Base-by-base conservation (phyloP, 345 rosid species). In the Clausena lansium region DNA sequence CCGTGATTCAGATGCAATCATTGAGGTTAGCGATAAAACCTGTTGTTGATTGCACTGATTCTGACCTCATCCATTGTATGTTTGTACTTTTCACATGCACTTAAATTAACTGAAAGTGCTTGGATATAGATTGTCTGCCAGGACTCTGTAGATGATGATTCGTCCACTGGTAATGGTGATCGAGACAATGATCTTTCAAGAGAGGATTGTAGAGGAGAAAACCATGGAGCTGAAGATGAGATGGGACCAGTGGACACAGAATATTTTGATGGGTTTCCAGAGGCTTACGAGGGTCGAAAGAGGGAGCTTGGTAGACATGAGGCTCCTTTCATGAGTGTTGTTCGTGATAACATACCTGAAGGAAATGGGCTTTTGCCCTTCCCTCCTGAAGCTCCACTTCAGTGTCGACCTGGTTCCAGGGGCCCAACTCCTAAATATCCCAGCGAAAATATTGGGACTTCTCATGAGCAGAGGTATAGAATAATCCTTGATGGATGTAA, bases 1-100 rank as follows among this genome's bases (percentile, higher is more conserved):
- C 77, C 97, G 99, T 80, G 99, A 97, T 88, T 86, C 91, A 33
- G 98, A 94, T 87, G 97, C 97, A 80, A 89, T 94, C 76, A 95
- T 95, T 79, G 98, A 94, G 99, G 99, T 96, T 80, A 69, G 41
- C 15, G 47, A 67, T 55, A 50, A 20, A 38, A 70, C 57, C 64
- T 67, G 67, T 57, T 73, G 71, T 74, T 36, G 47, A 69, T 81
- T 71, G 82, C 68, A 41, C 68, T 75, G 3, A 54, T 64, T 74
- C 38, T 60, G 60, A 33, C 52, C 28, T 33, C 54, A 22, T 80
- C 39, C 70, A 55, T 38, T 62, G 76, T 70, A 33, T 77, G 38
- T 70, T 69, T 67, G 24, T 47, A 22, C 59, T 14, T 27, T 73
- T 59, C 84, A 70, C 73, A 41, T 77, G 67, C 63, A 41, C 45